A percentile compares a stretch with the other conserved stretches of the same genome.
These are phyloP conservation scores for Macadamia tetraphylla DNA, from an alignment of 164 flowering plant species.

Conservation along the genomic window DNA sequence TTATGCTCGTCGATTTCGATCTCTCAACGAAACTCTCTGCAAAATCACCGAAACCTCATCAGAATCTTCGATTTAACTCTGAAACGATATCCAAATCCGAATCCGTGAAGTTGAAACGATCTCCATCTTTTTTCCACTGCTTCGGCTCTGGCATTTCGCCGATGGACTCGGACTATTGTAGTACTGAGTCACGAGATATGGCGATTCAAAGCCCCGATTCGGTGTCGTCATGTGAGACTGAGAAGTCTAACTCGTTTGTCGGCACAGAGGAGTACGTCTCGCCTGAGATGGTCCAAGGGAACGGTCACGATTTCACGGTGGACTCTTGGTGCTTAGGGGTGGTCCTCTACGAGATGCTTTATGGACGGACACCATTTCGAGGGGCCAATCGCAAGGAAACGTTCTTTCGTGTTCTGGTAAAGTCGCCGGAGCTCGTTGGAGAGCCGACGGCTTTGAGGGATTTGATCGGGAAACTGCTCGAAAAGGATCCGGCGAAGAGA, in stretches of 20 bases:
- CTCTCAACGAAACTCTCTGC: slow-evolving; percentile 55
- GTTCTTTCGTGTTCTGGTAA: slow-evolving; percentile 51
- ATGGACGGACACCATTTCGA: slow-evolving; percentile 76
- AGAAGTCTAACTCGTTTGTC: slow-evolving; percentile 80
- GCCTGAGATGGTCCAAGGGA: slow-evolving; percentile 70
- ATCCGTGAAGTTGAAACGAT: slow-evolving; percentile 17
- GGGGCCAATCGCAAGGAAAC: slow-evolving; percentile 75
- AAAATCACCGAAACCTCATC: slow-evolving; percentile 25
- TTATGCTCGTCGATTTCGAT: slow-evolving; percentile 92
- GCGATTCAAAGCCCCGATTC: not conserved
- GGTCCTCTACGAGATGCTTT: slow-evolving; percentile 85
- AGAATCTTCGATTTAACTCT: not conserved
- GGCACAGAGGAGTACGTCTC: slow-evolving; percentile 98
- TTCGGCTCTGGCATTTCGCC: slow-evolving; percentile 30
- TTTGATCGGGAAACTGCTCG: slow-evolving; percentile 55
- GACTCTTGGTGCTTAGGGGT: slow-evolving; percentile 96
- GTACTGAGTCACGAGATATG: not conserved
- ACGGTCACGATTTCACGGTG: slow-evolving; percentile 77
- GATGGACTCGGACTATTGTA: slow-evolving; percentile 18
- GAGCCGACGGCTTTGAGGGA: slow-evolving; percentile 68
- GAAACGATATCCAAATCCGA: not conserved
- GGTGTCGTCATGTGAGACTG: slow-evolving; percentile 23
- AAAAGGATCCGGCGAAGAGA: slow-evolving; percentile 59
- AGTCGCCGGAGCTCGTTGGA: slow-evolving; percentile 54
- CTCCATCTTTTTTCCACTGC: slow-evolving; percentile 14